A percentile compares a stretch with the other conserved stretches of the same genome.
These are phyloP conservation scores for Rhizopogon vulgaris DNA, from an alignment of 768 basidiomycete species.

Conservation along the genomic window DNA sequence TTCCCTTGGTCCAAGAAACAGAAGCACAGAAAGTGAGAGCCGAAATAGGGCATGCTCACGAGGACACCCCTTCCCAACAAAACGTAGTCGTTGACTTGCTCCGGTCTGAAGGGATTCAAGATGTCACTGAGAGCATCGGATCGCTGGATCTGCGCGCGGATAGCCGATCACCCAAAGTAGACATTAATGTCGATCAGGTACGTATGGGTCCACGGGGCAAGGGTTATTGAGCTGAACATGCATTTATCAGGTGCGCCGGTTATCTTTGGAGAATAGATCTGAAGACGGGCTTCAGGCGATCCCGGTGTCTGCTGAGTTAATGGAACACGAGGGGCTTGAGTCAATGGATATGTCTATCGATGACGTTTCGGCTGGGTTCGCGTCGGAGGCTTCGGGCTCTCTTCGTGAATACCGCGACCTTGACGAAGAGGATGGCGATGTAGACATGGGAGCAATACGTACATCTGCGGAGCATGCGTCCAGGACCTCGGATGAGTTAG, in stretches of 20 bases:
- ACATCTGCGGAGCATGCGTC: background rate
- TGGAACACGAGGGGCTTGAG: background rate
- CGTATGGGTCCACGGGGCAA: background rate
- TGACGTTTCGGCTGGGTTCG: background rate
- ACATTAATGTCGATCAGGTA: background rate
- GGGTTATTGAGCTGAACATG: too few relatives aligned
- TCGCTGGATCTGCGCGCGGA: background rate
- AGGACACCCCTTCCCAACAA: background rate
- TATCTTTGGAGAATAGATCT: background rate
- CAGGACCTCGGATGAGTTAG: conserved; percentile 13
- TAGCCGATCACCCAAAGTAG: background rate
- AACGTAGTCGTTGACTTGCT: background rate
- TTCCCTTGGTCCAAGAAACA: background rate
- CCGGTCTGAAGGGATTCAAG: background rate
- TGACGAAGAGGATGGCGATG: background rate
- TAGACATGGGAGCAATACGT: background rate
- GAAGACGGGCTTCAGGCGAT: background rate
- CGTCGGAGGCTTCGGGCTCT: background rate
- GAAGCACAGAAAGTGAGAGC: background rate
- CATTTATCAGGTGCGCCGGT: background rate
- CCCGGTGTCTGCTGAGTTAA: background rate
- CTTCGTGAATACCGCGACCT: background rate
- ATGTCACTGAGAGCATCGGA: background rate
- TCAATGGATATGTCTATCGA: background rate
- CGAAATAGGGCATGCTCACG: background rate